Evolutionary conservation across 805 yeast species (phyloP), one percentile per base, ranked within the genome.

Genomic region (Saccharomycopsis schoenii): DNA sequence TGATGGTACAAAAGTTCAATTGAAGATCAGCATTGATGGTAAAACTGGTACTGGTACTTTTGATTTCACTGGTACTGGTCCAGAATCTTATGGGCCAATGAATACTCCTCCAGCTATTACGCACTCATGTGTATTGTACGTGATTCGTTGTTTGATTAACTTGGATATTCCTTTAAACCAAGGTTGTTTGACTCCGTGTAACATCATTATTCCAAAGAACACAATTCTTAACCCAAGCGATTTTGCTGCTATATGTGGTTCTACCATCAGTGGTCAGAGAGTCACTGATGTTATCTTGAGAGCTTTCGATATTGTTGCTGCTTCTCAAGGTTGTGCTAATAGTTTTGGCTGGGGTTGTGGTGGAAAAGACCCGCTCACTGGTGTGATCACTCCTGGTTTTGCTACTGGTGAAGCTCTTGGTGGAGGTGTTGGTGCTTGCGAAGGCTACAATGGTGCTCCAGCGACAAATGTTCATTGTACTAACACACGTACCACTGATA

Each of bases 241-340:
- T 1, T 80, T 60, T 66, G 71, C 60, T 69, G 80, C 81, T 56
- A 83, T 81, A 15, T 73, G 74, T 55, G 84, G 84, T 50, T 82
- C 81, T 66, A 84, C 82, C 60, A 82, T 80, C 68, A 79, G 84
- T 10, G 77, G 83, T 1, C 85, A 82, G 68, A 75, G 84, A 69
- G 76, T 80, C 59, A 80, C 81, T 1, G 84, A 80, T 67, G 81
- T 78, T 42, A 71, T 81, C 61, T 72, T 82, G 63, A 80, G 76
- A 63, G 82, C 84, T 4, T 82, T 81, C 67, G 77, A 79, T 64
- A 80, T 81, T 17, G 77, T 80, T 36, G 83, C 84, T 42, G 84
- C 83, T 25, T 80, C 84, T 21, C 84, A 81, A 68, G 83, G 84
- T 34, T 80, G 83, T 63, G 80, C 82, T 68, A 82, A 81, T 70